These are phyloP conservation scores for Ustilago cynodontis DNA, from an alignment of 1,284 basidiomycete genomes.

Conservation along the genomic window DNA sequence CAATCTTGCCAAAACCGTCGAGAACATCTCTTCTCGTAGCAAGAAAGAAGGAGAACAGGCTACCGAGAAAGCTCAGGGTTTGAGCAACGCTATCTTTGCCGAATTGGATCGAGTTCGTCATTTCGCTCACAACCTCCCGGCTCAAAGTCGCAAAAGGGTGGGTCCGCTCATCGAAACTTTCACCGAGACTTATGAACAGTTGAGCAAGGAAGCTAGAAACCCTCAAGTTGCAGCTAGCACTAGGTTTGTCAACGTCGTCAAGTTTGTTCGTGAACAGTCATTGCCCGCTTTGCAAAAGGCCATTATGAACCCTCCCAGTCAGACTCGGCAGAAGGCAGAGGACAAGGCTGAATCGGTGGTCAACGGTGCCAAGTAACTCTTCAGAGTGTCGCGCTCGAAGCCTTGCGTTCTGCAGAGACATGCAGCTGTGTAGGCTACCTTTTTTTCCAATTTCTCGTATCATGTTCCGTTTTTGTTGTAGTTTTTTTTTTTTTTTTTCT, in stretches of 20 bases:
- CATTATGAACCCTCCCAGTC: conserved; percentile 42
- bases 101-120: conserved; percentile 65
- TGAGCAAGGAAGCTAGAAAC: conserved; percentile 64
- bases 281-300: conserved; percentile 67
- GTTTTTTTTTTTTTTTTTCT: conserved; percentile 11
- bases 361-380: conserved; percentile 26
- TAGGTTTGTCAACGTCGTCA: conserved; percentile 60
- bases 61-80: conserved; percentile 60
- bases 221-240: conserved; percentile 56
- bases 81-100: conserved; percentile 63
- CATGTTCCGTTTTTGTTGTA: not conserved
- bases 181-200: conserved; percentile 62
- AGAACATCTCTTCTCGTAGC: conserved; percentile 53
- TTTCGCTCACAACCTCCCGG: conserved; percentile 61
- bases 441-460: not conserved
- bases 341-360: conserved; percentile 14
- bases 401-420: too few species aligned
- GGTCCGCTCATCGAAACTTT: conserved; percentile 65
- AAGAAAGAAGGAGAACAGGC: conserved; percentile 62
- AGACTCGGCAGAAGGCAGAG: conserved; percentile 29
- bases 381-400: too few species aligned
- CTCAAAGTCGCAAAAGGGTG: conserved; percentile 65
- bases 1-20: conserved; percentile 59
- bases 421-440: not conserved
- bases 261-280: conserved; percentile 64